phyloP scores from a whole-genome alignment of 345 rosid species.

The Salix dunnii region DNA sequence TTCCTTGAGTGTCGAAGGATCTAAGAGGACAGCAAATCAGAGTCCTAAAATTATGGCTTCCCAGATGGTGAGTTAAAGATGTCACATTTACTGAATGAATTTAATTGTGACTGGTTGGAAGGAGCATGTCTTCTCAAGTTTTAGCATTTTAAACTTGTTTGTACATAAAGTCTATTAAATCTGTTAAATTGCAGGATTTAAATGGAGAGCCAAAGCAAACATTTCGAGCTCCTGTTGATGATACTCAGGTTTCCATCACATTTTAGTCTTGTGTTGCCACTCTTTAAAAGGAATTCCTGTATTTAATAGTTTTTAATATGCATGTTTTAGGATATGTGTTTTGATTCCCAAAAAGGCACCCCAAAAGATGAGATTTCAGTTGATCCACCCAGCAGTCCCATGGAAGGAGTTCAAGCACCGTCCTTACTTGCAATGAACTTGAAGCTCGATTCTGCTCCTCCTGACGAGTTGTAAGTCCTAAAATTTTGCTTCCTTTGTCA shows the following conservation, averaged over 20 bases:
- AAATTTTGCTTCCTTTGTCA: not conserved
- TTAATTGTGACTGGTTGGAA: not conserved
- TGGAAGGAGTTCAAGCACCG: slow-evolving; percentile 70
- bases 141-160: not conserved
- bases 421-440: slow-evolving; percentile 64
- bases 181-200: slow-evolving; percentile 32
- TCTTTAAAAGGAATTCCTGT: not conserved
- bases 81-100: not conserved
- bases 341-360: slow-evolving; percentile 44
- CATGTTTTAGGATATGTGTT: slow-evolving; percentile 49
- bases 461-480: slow-evolving; percentile 44
- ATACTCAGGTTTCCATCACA: slow-evolving; percentile 47
- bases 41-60: slow-evolving; percentile 25
- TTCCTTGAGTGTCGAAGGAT: slow-evolving; percentile 22
- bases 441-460: slow-evolving; percentile 57
- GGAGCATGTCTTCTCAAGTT: not conserved
- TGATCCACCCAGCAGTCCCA: slow-evolving; percentile 46
- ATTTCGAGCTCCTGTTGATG: slow-evolving; percentile 49
- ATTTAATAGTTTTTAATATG: not conserved
- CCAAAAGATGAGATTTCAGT: slow-evolving; percentile 42
- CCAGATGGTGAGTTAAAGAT: slow-evolving; percentile 25
- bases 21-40: slow-evolving; percentile 25
- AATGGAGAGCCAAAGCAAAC: slow-evolving; percentile 30
- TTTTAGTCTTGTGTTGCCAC: not conserved
- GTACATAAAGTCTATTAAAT: not conserved